Base-by-base conservation (phyloP, 306 rosid species). In the Canavalia gladiata region DNA sequence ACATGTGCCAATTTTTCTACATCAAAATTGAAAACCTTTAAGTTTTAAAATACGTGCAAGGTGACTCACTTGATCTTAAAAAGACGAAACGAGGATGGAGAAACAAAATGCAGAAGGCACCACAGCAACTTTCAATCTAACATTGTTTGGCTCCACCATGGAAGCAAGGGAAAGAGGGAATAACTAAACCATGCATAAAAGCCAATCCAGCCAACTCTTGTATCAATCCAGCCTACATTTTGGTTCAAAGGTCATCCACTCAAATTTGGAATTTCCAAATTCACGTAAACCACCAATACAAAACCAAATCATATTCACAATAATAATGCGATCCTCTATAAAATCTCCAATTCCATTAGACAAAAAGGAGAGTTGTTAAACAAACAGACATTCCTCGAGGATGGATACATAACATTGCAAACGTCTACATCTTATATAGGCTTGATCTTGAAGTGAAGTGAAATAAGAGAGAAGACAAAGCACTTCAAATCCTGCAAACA, bases 371-470 rank as follows among this genome's bases (percentile, higher is more conserved):
- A 46, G 13, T 43, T 70, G 79, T 34, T 64, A 41, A 75, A 60
- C 37, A 51, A 64, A 68, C 42, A 72, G 82, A 78, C 69, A 76
- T 37, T 46, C 45, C 62, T 11, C 12, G 80, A 63, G 49, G 58
- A 82, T 62, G 50, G 65, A 72, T 28, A 62, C 75, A 51, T n/a
- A 39, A 57, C 60, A 83, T 12, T 3, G 68, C 37, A 49, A 42
- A 82, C 75, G n/a, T 2, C 51, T 83, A 80, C 77, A 42, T 1
- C 65, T 84, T 86, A 94, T 67, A 94, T 94, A 46, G 97, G 98
- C 89, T 92, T 94, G 90, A 94, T 94, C 97, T 94, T 94, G 90
- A 91, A 94, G 89, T 94, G 98, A 50, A 94, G 97, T 7, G 98
- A 94, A 84, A 94, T 91, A 18, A 94, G 94, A 81, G 97, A 94